Conservation (phyloP, 164 flowering plant genomes). For the Euptelea pleiosperma region DNA sequence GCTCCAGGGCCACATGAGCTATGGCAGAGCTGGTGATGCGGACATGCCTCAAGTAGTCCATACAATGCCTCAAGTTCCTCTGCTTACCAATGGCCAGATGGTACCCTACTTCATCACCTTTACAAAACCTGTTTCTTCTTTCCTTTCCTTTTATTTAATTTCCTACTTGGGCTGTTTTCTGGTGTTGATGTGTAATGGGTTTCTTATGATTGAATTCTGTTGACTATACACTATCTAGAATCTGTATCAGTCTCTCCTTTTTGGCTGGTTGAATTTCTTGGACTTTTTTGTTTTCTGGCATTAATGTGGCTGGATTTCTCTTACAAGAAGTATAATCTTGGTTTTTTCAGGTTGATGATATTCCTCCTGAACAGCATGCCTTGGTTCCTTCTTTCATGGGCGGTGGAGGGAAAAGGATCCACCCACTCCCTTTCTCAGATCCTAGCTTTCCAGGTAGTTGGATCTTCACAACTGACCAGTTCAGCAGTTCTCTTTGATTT, state of each 20-base stretch:
- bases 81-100: conserved; percentile 42
- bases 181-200: background rate
- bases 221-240: background rate
- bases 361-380: conserved; percentile 53
- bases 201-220: background rate
- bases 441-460: conserved; percentile 34
- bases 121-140: background rate
- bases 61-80: conserved; percentile 37
- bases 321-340: conserved; percentile 1
- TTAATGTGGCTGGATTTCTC: background rate
- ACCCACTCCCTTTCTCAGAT: conserved; percentile 53
- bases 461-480: background rate
- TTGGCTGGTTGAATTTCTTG: too few relatives aligned
- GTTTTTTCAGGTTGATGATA: conserved; percentile 44
- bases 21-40: conserved; percentile 32
- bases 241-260: background rate
- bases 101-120: conserved; percentile 16
- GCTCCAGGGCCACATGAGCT: conserved; percentile 39
- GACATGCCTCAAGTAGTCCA: conserved; percentile 40
- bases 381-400: conserved; percentile 49
- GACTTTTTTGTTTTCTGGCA: background rate
- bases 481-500: background rate
- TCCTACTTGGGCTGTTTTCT: background rate
- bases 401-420: conserved; percentile 46
- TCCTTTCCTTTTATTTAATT: background rate